Conservation (phyloP, 805 yeast genomes). For the Metschnikowia dekortorum region DNA sequence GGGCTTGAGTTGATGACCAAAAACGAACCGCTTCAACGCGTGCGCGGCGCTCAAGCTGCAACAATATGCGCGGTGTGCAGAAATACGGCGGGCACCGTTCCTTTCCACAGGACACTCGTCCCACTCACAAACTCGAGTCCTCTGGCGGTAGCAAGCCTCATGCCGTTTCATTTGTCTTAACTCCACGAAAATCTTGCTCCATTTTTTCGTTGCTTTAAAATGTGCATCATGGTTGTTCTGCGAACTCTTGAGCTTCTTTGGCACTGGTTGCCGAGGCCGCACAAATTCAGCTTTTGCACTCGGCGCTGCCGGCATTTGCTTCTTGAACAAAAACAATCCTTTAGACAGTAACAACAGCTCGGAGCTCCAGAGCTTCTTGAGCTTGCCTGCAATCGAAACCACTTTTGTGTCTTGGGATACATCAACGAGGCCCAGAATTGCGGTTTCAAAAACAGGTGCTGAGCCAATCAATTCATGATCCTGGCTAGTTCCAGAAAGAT, state of each 20-base stretch:
- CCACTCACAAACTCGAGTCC: background rate
- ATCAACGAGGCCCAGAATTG: no score
- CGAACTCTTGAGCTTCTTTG: background rate
- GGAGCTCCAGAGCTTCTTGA: background rate
- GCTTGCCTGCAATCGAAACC: background rate
- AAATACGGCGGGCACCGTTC: background rate
- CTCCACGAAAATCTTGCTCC: background rate
- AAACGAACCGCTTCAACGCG: background rate
- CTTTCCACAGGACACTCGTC: conserved; percentile 3
- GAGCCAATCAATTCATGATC: background rate
- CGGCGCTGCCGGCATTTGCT: background rate
- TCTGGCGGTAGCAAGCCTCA: conserved; percentile 1
- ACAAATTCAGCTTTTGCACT: background rate
- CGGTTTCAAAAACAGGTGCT: background rate
- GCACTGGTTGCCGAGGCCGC: background rate
- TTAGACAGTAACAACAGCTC: conserved; percentile 1
- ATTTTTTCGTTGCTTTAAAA: background rate
- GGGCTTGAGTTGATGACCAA: background rate
- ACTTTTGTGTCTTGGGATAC: background rate
- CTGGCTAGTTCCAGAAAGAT: background rate
- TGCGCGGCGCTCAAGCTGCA: conserved; percentile 2
- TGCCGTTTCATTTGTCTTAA: background rate
- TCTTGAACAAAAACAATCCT: background rate
- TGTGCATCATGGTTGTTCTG: background rate
- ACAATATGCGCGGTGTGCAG: conserved; percentile 5